Evolutionary conservation across 768 basidiomycete species (phyloP).

Genomic region (Austroboletus festivus): DNA sequence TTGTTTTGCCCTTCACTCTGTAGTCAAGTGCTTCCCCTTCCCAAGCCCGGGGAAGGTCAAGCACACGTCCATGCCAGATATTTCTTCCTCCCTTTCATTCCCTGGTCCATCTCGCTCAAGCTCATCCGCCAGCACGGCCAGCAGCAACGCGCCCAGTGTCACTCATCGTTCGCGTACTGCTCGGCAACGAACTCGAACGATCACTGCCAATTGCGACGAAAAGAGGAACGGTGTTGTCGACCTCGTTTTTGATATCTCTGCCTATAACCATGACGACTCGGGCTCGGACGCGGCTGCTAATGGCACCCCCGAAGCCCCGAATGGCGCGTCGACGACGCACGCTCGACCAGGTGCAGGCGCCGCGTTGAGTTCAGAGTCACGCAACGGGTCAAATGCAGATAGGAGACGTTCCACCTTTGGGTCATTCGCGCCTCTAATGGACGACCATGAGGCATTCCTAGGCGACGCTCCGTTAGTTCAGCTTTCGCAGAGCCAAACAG

Average conservation of each 20-base stretch:
- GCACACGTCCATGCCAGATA: constrained; percentile 31
- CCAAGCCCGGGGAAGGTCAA: constrained; percentile 22
- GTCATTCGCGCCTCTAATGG: constrained; percentile 23
- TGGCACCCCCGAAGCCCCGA: constrained; percentile 10
- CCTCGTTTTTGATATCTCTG: constrained; percentile 30
- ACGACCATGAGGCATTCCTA: constrained; percentile 10
- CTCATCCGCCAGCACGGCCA: constrained; percentile 38
- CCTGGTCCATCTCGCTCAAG: constrained; percentile 35
- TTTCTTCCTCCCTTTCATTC: constrained; percentile 21
- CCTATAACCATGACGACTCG: constrained; percentile 15
- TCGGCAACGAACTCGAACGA: constrained; percentile 52
- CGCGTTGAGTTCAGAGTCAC: constrained; percentile 9
- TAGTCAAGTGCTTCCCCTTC: constrained; percentile 9
- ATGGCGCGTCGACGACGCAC: constrained; percentile 10
- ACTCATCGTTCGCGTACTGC: constrained; percentile 46
- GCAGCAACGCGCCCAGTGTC: constrained; percentile 48
- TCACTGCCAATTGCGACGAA: constrained; percentile 35
- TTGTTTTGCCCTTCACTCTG: constrained; percentile 18
- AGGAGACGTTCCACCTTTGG: constrained; percentile 26
- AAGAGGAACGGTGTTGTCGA: constrained; percentile 10
- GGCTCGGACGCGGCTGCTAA: neutral
- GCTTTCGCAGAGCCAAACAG: constrained; percentile 10
- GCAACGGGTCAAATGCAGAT: constrained; percentile 12
- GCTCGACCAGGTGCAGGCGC: constrained; percentile 13
- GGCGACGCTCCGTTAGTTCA: neutral